Evolutionary conservation across 108 stramenopile genomes (phyloP), one percentile per base, ranked within the genome.

Genomic region (Cyclotella distinguenda): DNA sequence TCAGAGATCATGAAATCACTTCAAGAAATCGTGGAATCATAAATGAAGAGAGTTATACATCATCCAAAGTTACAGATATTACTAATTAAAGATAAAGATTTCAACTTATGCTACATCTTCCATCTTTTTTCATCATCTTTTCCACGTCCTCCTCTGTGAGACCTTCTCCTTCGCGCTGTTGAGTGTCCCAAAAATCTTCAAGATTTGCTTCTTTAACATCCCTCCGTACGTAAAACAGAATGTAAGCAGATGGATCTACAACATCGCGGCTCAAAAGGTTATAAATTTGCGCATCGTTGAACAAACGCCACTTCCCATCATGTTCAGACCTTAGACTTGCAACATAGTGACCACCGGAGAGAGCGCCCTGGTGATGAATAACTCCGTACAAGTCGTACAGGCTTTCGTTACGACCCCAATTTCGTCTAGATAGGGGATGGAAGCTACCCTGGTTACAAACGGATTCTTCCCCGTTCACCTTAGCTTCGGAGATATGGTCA

Each of bases 321-420:
- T 80, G 43, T 44, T 95, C 90, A 8, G 89, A 89, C 68, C 89
- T 91, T 6, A 91, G 76, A 45, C 87, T 89, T 12, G 90, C 90
- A 54, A 92, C 94, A 70, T 95, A 95, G 51, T 95, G 94, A 5
- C 94, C 94, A 53, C 84, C 84, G 22, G 89, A 87, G 15, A 95
- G 68, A 2, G 90, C 94, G 15, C 94, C 94, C 78, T 90, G 90
- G 52, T 95, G 94, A 73, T 95, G 94, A 28, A 95, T 86, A 8
- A 95, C 90, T n/a, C 86, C 89, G 54, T 95, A 95, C 49, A 95
- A 64, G 73, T 94, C 93, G 35, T 94, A 94, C 35, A 87, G 60
- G 71, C 81, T 86, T 62, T 91, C 90, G 6, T 65, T 66, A 4
- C 80, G 71, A 42, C 81, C 78, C 49, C 69, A 71, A 42, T 71